Base-by-base conservation (phyloP, 2,329 filamentous ascomycete species). In the Exophiala phaeomuriformis region DNA sequence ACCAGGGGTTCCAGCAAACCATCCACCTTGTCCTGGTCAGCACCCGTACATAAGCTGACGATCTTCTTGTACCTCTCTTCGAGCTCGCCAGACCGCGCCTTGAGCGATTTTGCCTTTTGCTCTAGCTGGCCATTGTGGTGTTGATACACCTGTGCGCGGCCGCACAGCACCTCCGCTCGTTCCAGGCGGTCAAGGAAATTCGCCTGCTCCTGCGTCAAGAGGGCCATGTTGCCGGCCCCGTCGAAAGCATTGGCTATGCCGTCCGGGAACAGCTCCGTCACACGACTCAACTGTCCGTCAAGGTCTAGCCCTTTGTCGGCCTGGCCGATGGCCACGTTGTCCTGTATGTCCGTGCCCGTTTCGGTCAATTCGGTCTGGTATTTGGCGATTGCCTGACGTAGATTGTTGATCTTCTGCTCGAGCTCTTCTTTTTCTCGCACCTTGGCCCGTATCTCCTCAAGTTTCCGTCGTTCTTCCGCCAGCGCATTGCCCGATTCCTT, bases 41-140 rank as follows among this genome's bases (percentile, higher is more conserved):
- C 86, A 5, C 83, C 84, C 0, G 90, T 95, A 67, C 91, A 96
- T 8, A 96, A 74, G 50, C 86, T 83, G 28, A 98, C 89, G 31
- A 97, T 88, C 61, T 85, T 86, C 29, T 90, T 81, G 67, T 96
- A 96, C 70, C 93, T 89, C 61, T 85, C 77, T 65, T 95, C 91
- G 2, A 95, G 77, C 50, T 95, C 90, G 3, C 83, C 84, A 63
- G 88, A 91, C 55, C 87, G 83, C 31, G 85, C 84, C 67, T 88
- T 85, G 5, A 98, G 77, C 4, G 79, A 79, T 12, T 80, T 78
- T 1, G 89, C 84, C 62, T 85, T 81, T 47, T 81, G 80, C 49
- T 81, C 75, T 8, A 93, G 81, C 12, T 78, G 75, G 40, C 79
- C 76, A 42, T 89, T 88, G 44, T 89, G 83, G 8, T 75, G 73